Evolutionary conservation across 345 rosid species (phyloP).

Genomic region (Salix dunnii): DNA sequence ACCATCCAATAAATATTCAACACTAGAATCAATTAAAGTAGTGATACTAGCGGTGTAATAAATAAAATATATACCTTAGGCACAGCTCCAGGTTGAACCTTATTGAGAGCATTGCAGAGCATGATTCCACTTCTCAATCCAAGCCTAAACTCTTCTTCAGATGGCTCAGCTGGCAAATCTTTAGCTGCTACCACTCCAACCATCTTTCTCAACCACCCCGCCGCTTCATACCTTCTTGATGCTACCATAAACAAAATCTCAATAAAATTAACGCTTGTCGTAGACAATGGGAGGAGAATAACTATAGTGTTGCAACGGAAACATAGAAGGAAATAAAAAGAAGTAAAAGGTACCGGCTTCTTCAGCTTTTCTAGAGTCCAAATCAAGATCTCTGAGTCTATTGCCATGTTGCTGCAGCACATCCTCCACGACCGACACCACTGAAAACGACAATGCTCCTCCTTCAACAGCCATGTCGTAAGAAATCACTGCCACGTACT

Average conservation of each 20-base stretch:
- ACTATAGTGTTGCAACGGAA: not conserved
- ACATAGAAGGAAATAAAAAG: not conserved
- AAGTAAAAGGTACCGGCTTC: conserved; percentile 49
- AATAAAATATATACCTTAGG: conserved; percentile 45
- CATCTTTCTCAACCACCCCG: conserved; percentile 80
- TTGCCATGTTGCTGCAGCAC: conserved; percentile 65
- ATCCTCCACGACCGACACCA: conserved; percentile 63
- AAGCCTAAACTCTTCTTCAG: conserved; percentile 77
- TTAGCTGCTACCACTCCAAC: conserved; percentile 73
- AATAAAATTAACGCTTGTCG: conserved; percentile 1
- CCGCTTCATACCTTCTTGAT: conserved; percentile 68
- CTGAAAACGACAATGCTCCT: conserved; percentile 44
- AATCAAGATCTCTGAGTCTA: conserved; percentile 49
- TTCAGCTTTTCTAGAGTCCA: conserved; percentile 61
- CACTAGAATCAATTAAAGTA: not conserved
- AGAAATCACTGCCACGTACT: not conserved
- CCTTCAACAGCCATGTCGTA: conserved; percentile 40
- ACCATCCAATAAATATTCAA: not conserved
- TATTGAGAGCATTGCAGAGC: conserved; percentile 75
- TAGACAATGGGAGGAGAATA: not conserved
- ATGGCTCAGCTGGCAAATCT: conserved; percentile 84
- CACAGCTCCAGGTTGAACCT: conserved; percentile 74
- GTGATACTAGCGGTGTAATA: not conserved
- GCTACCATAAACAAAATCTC: conserved; percentile 34
- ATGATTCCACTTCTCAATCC: conserved; percentile 84